Percentiles rank a stretch among this genome's conserved stretches.
Evolutionary conservation across 2,329 filamentous ascomycete species (phyloP).

Genomic region (Penicillium occitanis): DNA sequence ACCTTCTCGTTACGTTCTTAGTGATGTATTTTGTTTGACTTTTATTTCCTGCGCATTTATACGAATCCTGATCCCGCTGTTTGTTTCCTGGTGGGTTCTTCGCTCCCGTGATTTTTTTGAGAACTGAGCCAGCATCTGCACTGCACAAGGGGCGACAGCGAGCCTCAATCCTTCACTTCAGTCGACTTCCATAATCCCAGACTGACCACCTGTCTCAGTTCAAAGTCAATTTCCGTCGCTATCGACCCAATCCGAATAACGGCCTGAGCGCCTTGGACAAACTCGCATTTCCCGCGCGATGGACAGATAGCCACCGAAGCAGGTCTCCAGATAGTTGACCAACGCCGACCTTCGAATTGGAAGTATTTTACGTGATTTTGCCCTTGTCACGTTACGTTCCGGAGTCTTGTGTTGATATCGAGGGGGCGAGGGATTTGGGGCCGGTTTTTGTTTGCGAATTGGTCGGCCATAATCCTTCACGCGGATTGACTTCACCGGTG

Average conservation of each 20-base stretch:
- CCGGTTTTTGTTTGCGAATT: slow-evolving; percentile 12
- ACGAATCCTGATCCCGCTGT: neutral
- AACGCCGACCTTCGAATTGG: slow-evolving; percentile 21
- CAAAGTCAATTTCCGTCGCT: neutral
- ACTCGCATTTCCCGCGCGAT: slow-evolving; percentile 35
- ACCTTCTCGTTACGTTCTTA: neutral
- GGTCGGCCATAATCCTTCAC: neutral
- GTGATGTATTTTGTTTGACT: slow-evolving; percentile 2
- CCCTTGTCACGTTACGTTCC: slow-evolving; percentile 3
- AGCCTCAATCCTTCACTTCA: neutral
- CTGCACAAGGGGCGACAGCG: slow-evolving; percentile 8
- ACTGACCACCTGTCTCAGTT: neutral
- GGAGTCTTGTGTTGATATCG: neutral
- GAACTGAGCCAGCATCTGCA: neutral
- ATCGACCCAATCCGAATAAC: slow-evolving; percentile 5
- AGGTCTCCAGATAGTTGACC: slow-evolving; percentile 41
- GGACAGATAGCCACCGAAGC: slow-evolving; percentile 38
- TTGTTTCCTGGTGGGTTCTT: slow-evolving; percentile 9
- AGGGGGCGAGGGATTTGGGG: neutral
- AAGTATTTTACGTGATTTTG: slow-evolving; percentile 7
- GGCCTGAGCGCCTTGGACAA: slow-evolving; percentile 16
- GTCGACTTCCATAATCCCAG: neutral
- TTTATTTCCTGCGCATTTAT: neutral
- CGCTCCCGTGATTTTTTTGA: slow-evolving; percentile 9
- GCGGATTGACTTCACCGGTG: neutral